Percentiles rank a stretch among this genome's conserved stretches.
phyloP scores from a whole-genome alignment of 2,329 filamentous ascomycete genomes.

The Aspergillus costaricaensis region DNA sequence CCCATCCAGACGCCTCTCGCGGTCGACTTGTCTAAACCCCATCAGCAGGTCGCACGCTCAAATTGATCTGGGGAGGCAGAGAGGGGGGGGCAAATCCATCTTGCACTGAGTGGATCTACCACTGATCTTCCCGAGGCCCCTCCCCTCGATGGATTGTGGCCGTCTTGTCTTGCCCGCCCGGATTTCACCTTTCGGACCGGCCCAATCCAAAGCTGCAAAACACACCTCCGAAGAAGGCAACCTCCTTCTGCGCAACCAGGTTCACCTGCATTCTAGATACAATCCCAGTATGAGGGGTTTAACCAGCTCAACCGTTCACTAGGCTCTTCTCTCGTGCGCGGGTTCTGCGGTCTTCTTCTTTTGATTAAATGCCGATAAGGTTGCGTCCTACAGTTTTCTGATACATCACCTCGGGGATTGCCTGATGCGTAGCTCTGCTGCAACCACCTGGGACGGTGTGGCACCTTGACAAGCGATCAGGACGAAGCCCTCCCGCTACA shows the following conservation, averaged over 20 bases:
- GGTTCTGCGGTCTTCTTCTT: neutral
- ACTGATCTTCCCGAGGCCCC: conserved; percentile 11
- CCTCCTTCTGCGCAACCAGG: neutral
- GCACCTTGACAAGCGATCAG: conserved; percentile 1
- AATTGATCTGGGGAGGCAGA: conserved; percentile 13
- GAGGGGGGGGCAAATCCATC: conserved; percentile 5
- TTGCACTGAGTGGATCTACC: conserved; percentile 7
- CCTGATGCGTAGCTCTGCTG: conserved; percentile 13
- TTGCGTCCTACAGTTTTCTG: conserved; percentile 11
- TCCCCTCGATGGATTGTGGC: conserved; percentile 7
- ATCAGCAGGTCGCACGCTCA: neutral
- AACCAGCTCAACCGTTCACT: neutral
- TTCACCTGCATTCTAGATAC: neutral
- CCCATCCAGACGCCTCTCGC: conserved; percentile 5
- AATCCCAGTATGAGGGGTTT: neutral
- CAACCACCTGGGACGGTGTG: conserved; percentile 10
- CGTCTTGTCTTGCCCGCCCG: conserved; percentile 6
- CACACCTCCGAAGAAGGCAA: conserved; percentile 1
- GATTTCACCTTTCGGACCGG: conserved; percentile 7
- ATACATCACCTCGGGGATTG: conserved; percentile 11
- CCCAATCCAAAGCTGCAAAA: conserved; percentile 5
- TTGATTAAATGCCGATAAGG: conserved; percentile 5
- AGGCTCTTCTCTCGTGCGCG: neutral
- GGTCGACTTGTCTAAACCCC: neutral
- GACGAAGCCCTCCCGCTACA: neutral